These are phyloP conservation scores for Pseudevernia furfuracea DNA, from an alignment of 495 filamentous ascomycete genomes.

Conservation along the genomic window DNA sequence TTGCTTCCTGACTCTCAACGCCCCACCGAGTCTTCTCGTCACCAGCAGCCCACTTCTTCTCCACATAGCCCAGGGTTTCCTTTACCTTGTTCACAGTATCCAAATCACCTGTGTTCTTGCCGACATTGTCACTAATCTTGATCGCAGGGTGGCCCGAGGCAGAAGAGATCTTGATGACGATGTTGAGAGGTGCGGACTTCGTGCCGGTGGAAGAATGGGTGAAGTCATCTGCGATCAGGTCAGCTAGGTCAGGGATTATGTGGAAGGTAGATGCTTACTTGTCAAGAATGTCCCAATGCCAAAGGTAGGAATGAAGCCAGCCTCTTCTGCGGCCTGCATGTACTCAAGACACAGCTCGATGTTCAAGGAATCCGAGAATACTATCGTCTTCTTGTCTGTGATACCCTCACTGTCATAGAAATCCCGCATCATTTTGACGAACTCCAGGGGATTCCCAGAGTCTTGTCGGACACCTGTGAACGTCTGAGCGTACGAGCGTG, in stretches of 20 bases:
- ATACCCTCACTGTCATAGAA: conserved; percentile 79
- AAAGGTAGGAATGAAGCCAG: conserved; percentile 76
- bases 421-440: conserved; percentile 71
- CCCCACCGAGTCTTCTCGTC: conserved; percentile 83
- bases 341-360: conserved; percentile 89
- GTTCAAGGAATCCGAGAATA: conserved; percentile 95
- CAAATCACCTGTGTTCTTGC: conserved; percentile 90
- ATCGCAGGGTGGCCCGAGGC: conserved; percentile 76
- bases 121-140: conserved; percentile 94
- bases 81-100: conserved; percentile 76
- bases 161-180: conserved; percentile 90
- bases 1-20: conserved; percentile 14
- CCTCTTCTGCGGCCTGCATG: conserved; percentile 67
- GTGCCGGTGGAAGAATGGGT: conserved; percentile 53
- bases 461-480: conserved; percentile 90
- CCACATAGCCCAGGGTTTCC: conserved; percentile 71
- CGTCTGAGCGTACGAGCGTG: conserved; percentile 68
- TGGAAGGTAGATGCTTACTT: conserved; percentile 41
- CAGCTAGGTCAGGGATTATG: conserved; percentile 4
- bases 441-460: conserved; percentile 79
- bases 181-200: conserved; percentile 92
- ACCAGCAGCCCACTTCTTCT: conserved; percentile 73
- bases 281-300: conserved; percentile 94
- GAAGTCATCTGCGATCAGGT: conserved; percentile 62
- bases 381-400: conserved; percentile 76